Base-by-base conservation (phyloP, 306 rosid species). In the Cucumis hystrix region DNA sequence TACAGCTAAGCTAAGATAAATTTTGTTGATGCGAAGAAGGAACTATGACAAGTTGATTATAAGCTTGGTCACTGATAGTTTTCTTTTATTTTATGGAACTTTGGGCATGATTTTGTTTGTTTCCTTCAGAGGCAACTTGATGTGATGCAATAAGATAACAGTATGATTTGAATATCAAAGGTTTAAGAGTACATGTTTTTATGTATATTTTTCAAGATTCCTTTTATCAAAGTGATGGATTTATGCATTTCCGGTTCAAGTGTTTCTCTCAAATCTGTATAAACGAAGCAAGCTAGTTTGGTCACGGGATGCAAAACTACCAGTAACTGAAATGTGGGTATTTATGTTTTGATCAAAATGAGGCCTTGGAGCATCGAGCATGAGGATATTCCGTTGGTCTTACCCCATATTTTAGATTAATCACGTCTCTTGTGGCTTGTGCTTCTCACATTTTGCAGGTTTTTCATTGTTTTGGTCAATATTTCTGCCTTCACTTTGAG, bases 401-500 rank as follows among this genome's bases (percentile, higher is more conserved):
- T 20, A 43, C 37, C 23, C 74, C 74, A n/a, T n/a, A 68, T 21
- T 43, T 43, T 43, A 43, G 37, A 41, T 68, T 41, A 21, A 68
- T 68, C 56, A 74, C 49, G 76, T 78, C 70, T 79, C 67, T 66
- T 76, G 65, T 77, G 77, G 84, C 76, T 63, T 25, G 60, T 80
- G 78, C 82, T 69, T 21, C 69, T 73, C 77, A 23, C 73, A 21
- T 74, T 59, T 82, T 71, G 71, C 86, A 95, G 99, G 99, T 95
- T 40, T 95, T 95, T 75, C 96, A 95, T 85, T 92, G 99, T 86
- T 95, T 95, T 75, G 99, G 97, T 37, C 99, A 95, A 82, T 92
- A 90, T 81, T 95, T 95, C 79, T 95, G 98, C 87, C 98, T 95
- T 57, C 98, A 95, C 74, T 95, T 95, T 78, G 98, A 95, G 85